A percentile compares a stretch with the other conserved stretches of the same genome.
phyloP scores from a whole-genome alignment of 495 filamentous ascomycete genomes.

The Corynascus novoguineensis region DNA sequence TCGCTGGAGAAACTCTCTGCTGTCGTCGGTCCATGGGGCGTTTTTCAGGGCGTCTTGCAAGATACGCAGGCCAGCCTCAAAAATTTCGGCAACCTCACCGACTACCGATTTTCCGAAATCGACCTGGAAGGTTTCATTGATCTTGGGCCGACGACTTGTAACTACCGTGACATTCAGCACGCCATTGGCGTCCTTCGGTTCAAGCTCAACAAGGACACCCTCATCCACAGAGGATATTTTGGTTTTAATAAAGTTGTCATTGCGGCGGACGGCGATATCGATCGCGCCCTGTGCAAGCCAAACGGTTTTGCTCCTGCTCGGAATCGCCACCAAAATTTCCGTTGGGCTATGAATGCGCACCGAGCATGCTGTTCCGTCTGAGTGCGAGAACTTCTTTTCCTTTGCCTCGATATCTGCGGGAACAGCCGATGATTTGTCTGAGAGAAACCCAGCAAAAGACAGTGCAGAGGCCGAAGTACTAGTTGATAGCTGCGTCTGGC shows the following conservation, averaged over 20 bases:
- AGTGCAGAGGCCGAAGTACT: constrained; percentile 36
- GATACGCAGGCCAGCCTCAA: constrained; percentile 37
- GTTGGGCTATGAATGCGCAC: constrained; percentile 32
- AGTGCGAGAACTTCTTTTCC: constrained; percentile 13
- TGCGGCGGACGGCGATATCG: constrained; percentile 39
- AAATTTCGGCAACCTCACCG: constrained; percentile 26
- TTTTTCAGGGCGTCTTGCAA: constrained; percentile 35
- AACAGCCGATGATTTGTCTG: constrained; percentile 30
- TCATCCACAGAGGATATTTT: constrained; percentile 40
- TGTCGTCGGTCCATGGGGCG: constrained; percentile 32
- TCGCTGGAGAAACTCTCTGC: constrained; percentile 23
- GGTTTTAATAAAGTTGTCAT: constrained; percentile 33
- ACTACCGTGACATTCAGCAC: constrained; percentile 40
- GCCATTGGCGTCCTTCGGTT: constrained; percentile 37
- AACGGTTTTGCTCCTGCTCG: constrained; percentile 31
- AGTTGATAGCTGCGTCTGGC: constrained; percentile 34
- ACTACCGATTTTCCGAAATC: constrained; percentile 36
- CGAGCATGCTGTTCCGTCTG: constrained; percentile 33
- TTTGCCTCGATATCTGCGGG: constrained; percentile 19
- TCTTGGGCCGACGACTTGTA: constrained; percentile 39
- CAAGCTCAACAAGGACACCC: constrained; percentile 41
- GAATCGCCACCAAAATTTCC: constrained; percentile 38
- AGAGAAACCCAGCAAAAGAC: constrained; percentile 36
- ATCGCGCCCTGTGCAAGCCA: constrained; percentile 42
- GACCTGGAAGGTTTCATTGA: constrained; percentile 43